A percentile compares a stretch with the other conserved stretches of the same genome.
These are phyloP conservation scores for Chaetomiaceae sp. DNA, from an alignment of 2,329 filamentous ascomycete species.

Conservation along the genomic window DNA sequence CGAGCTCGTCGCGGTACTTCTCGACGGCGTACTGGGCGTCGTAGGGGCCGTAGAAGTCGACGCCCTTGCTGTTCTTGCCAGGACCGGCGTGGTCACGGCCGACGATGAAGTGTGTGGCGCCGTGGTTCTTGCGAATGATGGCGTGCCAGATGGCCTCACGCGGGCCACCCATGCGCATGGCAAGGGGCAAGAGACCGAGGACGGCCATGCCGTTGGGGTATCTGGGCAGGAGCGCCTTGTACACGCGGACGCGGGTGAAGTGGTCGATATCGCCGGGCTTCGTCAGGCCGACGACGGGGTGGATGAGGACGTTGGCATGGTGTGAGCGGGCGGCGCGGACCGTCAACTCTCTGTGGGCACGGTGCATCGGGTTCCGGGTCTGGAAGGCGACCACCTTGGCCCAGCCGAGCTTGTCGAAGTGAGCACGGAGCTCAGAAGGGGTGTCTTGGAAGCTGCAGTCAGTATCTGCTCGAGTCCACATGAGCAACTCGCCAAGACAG, in stretches of 20 bases:
- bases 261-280: constrained; percentile 99
- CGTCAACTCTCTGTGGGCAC: constrained; percentile 94
- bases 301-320: constrained; percentile 97
- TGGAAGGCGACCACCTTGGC: constrained; percentile 97
- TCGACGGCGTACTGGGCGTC: constrained; percentile 95
- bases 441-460: constrained; percentile 55
- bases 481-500: not conserved
- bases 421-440: constrained; percentile 85
- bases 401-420: constrained; percentile 99
- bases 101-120: constrained; percentile 98
- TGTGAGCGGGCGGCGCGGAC: constrained; percentile 92
- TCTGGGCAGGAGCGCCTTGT: constrained; percentile 91
- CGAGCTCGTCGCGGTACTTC: constrained; percentile 93
- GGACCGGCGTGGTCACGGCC: constrained; percentile 97
- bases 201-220: constrained; percentile 99
- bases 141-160: constrained; percentile 99
- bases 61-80: constrained; percentile 95
- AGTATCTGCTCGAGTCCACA: constrained; percentile 10
- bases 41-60: constrained; percentile 97
- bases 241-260: constrained; percentile 98
- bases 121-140: constrained; percentile 99
- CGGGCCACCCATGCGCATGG: constrained; percentile 98
- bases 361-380: constrained; percentile 98
- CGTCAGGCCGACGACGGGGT: constrained; percentile 95
- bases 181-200: constrained; percentile 86